Evolutionary conservation across 768 basidiomycete species (phyloP).

Genomic region (Macrocybe gigantea): DNA sequence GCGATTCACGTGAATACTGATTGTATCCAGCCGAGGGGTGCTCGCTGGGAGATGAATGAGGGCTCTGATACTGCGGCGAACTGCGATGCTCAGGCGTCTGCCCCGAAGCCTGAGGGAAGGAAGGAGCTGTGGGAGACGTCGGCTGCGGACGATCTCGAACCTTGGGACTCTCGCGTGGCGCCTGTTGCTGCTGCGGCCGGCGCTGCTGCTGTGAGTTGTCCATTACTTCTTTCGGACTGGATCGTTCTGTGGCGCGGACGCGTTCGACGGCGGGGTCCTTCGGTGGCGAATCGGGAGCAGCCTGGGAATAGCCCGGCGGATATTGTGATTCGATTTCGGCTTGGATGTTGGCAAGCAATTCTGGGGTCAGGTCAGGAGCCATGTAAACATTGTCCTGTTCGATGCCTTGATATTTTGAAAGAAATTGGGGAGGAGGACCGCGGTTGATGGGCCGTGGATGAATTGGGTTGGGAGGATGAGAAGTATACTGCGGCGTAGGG

Average conservation of each 20-base stretch:
- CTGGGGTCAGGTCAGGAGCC: slow-evolving; percentile 64
- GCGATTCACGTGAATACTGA: slow-evolving; percentile 45
- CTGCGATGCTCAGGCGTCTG: slow-evolving; percentile 49
- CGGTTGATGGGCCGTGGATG: slow-evolving; percentile 59
- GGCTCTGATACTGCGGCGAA: slow-evolving; percentile 44
- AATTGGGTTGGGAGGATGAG: slow-evolving; percentile 23
- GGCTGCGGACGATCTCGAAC: slow-evolving; percentile 36
- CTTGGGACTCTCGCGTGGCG: slow-evolving; percentile 42
- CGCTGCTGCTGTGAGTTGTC: slow-evolving; percentile 22
- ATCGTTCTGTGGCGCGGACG: slow-evolving; percentile 43
- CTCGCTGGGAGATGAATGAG: slow-evolving; percentile 43
- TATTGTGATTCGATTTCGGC: slow-evolving; percentile 26
- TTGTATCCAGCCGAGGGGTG: slow-evolving; percentile 34
- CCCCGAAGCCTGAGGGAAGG: slow-evolving; percentile 31
- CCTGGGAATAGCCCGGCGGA: slow-evolving; percentile 18
- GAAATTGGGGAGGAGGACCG: slow-evolving; percentile 47
- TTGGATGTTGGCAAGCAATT: slow-evolving; percentile 66
- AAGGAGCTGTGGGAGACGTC: slow-evolving; percentile 26
- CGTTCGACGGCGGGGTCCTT: slow-evolving; percentile 52
- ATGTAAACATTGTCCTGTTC: slow-evolving; percentile 57
- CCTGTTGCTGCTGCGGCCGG: slow-evolving; percentile 23
- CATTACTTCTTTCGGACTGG: slow-evolving; percentile 45
- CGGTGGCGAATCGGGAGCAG: slow-evolving; percentile 36
- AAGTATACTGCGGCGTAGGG: slow-evolving; percentile 18
- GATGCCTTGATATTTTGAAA: slow-evolving; percentile 45